These are phyloP conservation scores for Venturia effusa DNA, from an alignment of 2,329 filamentous ascomycete species.

Conservation along the genomic window DNA sequence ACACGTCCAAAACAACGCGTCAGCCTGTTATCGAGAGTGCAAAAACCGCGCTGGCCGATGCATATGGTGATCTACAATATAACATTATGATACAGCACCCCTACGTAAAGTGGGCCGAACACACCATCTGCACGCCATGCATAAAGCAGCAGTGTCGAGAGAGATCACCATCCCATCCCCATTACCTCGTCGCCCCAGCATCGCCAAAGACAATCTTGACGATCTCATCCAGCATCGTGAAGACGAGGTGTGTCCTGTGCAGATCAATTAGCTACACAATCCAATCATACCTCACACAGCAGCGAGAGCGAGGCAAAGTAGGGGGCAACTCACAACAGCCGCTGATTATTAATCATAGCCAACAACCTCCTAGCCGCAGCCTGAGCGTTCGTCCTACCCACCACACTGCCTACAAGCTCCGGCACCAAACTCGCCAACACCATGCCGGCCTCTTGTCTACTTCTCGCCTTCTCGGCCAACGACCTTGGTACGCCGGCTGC, in stretches of 20 bases:
- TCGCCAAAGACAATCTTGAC: slow-evolving; percentile 31
- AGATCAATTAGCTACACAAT: slow-evolving; percentile 16
- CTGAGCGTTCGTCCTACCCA: slow-evolving; percentile 84
- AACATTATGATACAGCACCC: background rate
- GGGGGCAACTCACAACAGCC: slow-evolving; percentile 71
- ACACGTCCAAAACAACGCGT: no score
- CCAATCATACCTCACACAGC: background rate
- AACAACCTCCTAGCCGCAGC: slow-evolving; percentile 80
- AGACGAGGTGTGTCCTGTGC: slow-evolving; percentile 37
- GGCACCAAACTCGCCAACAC: slow-evolving; percentile 85
- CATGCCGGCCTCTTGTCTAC: slow-evolving; percentile 74
- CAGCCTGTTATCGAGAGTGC: no score
- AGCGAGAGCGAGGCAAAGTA: background rate
- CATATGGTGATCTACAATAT: background rate
- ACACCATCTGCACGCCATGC: no score
- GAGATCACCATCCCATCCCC: no score
- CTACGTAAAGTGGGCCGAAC: no score
- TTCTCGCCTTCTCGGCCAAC: slow-evolving; percentile 63
- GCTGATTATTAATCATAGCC: slow-evolving; percentile 81
- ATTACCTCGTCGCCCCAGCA: background rate
- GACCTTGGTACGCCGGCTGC: slow-evolving; percentile 48
- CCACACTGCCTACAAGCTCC: slow-evolving; percentile 84
- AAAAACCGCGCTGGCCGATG: background rate
- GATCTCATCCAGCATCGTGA: slow-evolving; percentile 39
- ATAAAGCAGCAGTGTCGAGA: background rate